Evolutionary conservation across 768 basidiomycete species (phyloP).

Genomic region (Collybia mongolica): DNA sequence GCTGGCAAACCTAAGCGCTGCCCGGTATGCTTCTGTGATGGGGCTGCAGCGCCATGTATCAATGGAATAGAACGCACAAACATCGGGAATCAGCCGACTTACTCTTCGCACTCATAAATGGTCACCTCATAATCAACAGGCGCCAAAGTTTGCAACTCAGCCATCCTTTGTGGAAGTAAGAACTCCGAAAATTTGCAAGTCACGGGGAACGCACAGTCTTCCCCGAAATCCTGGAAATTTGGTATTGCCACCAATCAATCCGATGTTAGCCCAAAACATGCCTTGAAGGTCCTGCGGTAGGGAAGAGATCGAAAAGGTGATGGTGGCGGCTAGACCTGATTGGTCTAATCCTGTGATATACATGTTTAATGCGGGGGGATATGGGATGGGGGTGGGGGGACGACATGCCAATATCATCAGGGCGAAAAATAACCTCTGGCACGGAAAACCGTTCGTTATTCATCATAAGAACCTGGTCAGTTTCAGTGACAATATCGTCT

Average conservation of each 20-base stretch:
- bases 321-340: constrained; percentile 71
- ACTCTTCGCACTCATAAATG: constrained; percentile 77
- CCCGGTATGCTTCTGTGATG: constrained; percentile 61
- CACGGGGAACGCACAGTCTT: constrained; percentile 61
- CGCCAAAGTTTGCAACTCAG: constrained; percentile 76
- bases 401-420: constrained; percentile 80
- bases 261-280: constrained; percentile 96
- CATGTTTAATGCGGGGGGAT: constrained; percentile 20
- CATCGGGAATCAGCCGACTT: constrained; percentile 28
- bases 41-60: constrained; percentile 40
- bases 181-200: constrained; percentile 6
- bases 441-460: constrained; percentile 90
- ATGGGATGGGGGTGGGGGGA: constrained; percentile 4
- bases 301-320: constrained; percentile 71
- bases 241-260: constrained; percentile 82
- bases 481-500: constrained; percentile 52
- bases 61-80: constrained; percentile 3
- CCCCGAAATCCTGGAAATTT: constrained; percentile 71
- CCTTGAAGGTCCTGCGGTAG: constrained; percentile 83
- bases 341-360: constrained; percentile 65
- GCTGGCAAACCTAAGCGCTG: constrained; percentile 58
- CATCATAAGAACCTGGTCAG: constrained; percentile 77
- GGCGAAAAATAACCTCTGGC: constrained; percentile 90
- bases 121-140: constrained; percentile 78
- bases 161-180: constrained; percentile 43